These are phyloP conservation scores for Westerdykella aurantiaca DNA, from an alignment of 2,329 filamentous ascomycete species.

Conservation along the genomic window DNA sequence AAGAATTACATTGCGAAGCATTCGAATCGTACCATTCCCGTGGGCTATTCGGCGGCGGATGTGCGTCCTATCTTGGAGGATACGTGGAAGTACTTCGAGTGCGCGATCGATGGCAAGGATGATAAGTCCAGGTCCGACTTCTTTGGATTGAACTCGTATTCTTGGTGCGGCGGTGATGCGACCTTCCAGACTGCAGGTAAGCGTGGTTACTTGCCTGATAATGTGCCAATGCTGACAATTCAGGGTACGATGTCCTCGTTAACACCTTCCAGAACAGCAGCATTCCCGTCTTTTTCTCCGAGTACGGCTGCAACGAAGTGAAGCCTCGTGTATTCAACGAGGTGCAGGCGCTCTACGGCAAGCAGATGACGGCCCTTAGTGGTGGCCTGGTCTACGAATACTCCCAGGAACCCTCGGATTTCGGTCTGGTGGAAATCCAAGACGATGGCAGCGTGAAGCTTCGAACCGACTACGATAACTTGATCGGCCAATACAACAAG, in stretches of 20 bases:
- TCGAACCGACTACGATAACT: conserved; percentile 53
- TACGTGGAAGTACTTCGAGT: conserved; percentile 71
- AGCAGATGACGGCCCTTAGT: conserved; percentile 65
- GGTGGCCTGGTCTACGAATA: conserved; percentile 89
- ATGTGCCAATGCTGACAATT: not conserved
- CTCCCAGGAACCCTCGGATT: conserved; percentile 62
- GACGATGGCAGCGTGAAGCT: conserved; percentile 41
- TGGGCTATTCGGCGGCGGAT: conserved; percentile 68
- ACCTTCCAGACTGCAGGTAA: conserved; percentile 50
- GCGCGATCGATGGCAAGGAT: conserved; percentile 51
- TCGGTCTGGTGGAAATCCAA: conserved; percentile 45
- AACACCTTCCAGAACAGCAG: conserved; percentile 59
- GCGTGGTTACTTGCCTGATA: not conserved
- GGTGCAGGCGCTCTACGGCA: conserved; percentile 64
- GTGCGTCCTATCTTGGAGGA: conserved; percentile 68
- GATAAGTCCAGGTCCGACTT: conserved; percentile 63
- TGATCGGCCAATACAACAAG: conserved; percentile 68
- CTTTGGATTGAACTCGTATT: conserved; percentile 72
- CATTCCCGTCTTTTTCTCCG: conserved; percentile 76
- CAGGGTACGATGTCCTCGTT: conserved; percentile 59
- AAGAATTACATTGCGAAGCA: conserved; percentile 62
- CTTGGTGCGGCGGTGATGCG: conserved; percentile 65
- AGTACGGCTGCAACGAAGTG: conserved; percentile 67
- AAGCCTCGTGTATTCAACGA: conserved; percentile 69
- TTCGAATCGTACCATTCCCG: conserved; percentile 53